Conservation (phyloP, 495 filamentous ascomycete species). For the Melanomma pulvis-pyrius region DNA sequence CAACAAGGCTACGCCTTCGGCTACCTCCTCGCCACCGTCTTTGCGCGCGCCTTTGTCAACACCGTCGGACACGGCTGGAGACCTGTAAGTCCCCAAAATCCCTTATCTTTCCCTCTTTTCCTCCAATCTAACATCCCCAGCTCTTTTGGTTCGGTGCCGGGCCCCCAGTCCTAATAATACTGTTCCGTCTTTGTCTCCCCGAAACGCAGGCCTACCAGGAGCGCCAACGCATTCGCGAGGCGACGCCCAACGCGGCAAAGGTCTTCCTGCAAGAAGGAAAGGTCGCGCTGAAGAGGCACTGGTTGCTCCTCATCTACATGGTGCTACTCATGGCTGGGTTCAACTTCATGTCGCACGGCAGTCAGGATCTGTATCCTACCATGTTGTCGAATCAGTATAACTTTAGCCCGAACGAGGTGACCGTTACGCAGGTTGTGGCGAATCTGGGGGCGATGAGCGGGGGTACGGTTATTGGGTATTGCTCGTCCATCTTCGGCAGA, state of each 20-base stretch:
- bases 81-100: constrained; percentile 24
- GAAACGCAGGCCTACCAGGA: constrained; percentile 72
- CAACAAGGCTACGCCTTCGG: constrained; percentile 92
- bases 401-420: constrained; percentile 71
- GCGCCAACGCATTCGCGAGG: constrained; percentile 62
- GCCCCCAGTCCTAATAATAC: constrained; percentile 78
- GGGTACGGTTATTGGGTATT: constrained; percentile 77
- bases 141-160: constrained; percentile 86
- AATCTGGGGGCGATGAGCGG: constrained; percentile 81
- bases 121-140: constrained; percentile 53
- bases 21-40: constrained; percentile 78
- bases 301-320: constrained; percentile 77
- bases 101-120: not conserved
- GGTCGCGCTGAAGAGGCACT: constrained; percentile 74
- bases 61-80: constrained; percentile 39
- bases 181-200: constrained; percentile 73
- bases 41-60: constrained; percentile 56
- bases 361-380: constrained; percentile 88
- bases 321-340: constrained; percentile 88
- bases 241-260: constrained; percentile 52
- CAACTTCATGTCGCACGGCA: constrained; percentile 93
- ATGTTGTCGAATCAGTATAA: constrained; percentile 77
- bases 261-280: constrained; percentile 77
- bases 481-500: constrained; percentile 78
- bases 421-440: constrained; percentile 81